A percentile compares a stretch with the other conserved stretches of the same genome.
Evolutionary conservation across 352 stramenopile genomes (phyloP).

Genomic region (Phytopythium kandeliae): DNA sequence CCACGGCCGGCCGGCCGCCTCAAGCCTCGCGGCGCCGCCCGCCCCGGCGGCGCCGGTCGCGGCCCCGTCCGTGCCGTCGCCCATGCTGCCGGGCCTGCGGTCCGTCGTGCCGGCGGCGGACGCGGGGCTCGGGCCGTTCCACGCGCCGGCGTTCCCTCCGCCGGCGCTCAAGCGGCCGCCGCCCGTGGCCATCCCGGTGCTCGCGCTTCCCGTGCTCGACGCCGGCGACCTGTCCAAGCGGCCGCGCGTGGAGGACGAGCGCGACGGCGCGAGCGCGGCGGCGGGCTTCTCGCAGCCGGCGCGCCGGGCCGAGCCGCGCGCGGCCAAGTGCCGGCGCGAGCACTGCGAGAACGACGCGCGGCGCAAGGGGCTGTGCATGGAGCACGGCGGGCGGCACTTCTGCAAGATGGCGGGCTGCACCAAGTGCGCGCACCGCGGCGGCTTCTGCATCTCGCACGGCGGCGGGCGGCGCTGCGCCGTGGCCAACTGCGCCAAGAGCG

Average conservation of each 20-base stretch:
- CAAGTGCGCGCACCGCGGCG: constrained; percentile 78
- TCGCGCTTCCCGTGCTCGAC: constrained; percentile 10
- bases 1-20: constrained; percentile 23
- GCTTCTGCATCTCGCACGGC: constrained; percentile 79
- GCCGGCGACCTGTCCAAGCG: constrained; percentile 19
- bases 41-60: constrained; percentile 11
- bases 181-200: constrained; percentile 9
- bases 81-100: constrained; percentile 19
- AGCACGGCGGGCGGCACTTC: constrained; percentile 80
- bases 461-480: constrained; percentile 71
- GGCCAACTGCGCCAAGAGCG: constrained; percentile 68
- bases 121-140: constrained; percentile 7
- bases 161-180: constrained; percentile 4
- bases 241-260: constrained; percentile 12
- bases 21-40: not conserved
- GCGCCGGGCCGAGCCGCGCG: too few relatives aligned
- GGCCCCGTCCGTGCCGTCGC: constrained; percentile 9
- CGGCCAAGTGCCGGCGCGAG: constrained; percentile 50
- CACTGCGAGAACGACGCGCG: constrained; percentile 64
- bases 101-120: constrained; percentile 13
- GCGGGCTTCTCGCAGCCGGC: too few relatives aligned
- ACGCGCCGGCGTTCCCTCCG: constrained; percentile 3
- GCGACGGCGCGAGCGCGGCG: constrained; percentile 14
- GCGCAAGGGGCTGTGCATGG: constrained; percentile 83
- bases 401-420: constrained; percentile 81